phyloP scores from a whole-genome alignment of 495 filamentous ascomycete genomes.

The Penicillium odoratum region DNA sequence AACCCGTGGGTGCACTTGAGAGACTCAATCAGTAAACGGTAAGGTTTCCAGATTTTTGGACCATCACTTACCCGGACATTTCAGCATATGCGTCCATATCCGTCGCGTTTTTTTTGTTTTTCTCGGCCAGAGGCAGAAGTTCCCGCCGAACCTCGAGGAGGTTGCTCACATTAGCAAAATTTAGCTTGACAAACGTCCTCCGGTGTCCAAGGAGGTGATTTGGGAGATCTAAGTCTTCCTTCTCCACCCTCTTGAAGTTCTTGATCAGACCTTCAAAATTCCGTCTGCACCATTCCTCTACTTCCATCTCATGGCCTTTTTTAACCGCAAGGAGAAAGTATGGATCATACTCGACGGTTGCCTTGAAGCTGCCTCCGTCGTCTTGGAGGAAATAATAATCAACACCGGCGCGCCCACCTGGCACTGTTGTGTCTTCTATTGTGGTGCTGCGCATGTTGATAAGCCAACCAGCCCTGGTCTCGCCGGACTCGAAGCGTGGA shows the following conservation, averaged over 20 bases:
- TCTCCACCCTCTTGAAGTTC: constrained; percentile 71
- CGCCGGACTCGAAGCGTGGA: constrained; percentile 84
- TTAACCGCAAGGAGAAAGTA: constrained; percentile 94
- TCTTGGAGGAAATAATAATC: constrained; percentile 98
- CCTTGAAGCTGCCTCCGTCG: constrained; percentile 91
- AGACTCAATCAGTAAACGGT: constrained; percentile 1
- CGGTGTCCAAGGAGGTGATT: constrained; percentile 94
- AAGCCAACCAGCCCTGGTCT: constrained; percentile 86
- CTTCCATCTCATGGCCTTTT: constrained; percentile 84
- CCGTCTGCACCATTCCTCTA: constrained; percentile 91
- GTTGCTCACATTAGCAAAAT: constrained; percentile 84
- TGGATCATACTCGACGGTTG: constrained; percentile 92
- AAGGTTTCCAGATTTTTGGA: not conserved
- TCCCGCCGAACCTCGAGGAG: constrained; percentile 77
- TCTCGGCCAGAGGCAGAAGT: constrained; percentile 89
- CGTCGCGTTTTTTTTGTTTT: constrained; percentile 91
- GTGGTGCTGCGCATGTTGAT: constrained; percentile 91
- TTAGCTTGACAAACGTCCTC: constrained; percentile 78
- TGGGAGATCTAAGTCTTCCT: constrained; percentile 93
- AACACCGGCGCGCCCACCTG: constrained; percentile 81
- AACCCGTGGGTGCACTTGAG: constrained; percentile 74
- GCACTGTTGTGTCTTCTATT: constrained; percentile 79
- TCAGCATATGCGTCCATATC: constrained; percentile 99
- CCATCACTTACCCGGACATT: constrained; percentile 71
- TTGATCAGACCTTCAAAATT: constrained; percentile 85